Conservation (phyloP, 2,329 filamentous ascomycete genomes). For the Pseudocercospora musae region DNA sequence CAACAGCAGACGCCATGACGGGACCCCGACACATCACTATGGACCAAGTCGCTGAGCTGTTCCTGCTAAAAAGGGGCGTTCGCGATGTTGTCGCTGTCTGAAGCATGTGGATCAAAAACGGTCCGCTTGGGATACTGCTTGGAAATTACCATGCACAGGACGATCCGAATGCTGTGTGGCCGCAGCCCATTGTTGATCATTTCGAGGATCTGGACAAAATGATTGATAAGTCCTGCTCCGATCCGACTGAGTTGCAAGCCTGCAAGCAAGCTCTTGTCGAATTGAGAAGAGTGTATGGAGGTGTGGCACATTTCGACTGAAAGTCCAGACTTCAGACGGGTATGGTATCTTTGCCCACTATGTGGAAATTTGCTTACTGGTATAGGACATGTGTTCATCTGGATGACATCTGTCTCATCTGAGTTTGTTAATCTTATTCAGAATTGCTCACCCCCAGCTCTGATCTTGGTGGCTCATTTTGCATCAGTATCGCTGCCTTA, state of each 20-base stretch:
- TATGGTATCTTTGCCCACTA: not conserved
- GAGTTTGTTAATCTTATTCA: conserved; percentile 21
- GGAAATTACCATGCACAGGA: conserved; percentile 7
- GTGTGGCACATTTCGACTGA: conserved; percentile 6
- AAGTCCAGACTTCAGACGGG: conserved; percentile 8
- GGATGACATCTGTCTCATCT: conserved; percentile 15
- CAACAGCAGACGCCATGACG: conserved; percentile 15
- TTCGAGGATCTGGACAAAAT: conserved; percentile 9
- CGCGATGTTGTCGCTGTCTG: conserved; percentile 17
- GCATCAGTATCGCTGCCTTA: conserved; percentile 21
- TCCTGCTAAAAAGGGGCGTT: conserved; percentile 24
- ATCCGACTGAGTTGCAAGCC: not conserved
- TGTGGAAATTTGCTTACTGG: not conserved
- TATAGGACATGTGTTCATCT: conserved; percentile 13
- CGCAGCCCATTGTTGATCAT: conserved; percentile 1
- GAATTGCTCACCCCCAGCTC: conserved; percentile 17
- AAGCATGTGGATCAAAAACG: conserved; percentile 11
- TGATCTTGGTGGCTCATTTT: conserved; percentile 28
- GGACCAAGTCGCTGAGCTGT: conserved; percentile 25
- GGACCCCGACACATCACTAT: conserved; percentile 17
- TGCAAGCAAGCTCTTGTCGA: conserved; percentile 7
- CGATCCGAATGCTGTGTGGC: conserved; percentile 6
- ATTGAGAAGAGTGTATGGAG: conserved; percentile 6
- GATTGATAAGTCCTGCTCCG: conserved; percentile 1
- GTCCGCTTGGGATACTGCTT: conserved; percentile 16